Percentiles rank a stretch among this genome's conserved stretches.
Evolutionary conservation across 208 protist species (phyloP).

Genomic region (Wallacemonas sp.): DNA sequence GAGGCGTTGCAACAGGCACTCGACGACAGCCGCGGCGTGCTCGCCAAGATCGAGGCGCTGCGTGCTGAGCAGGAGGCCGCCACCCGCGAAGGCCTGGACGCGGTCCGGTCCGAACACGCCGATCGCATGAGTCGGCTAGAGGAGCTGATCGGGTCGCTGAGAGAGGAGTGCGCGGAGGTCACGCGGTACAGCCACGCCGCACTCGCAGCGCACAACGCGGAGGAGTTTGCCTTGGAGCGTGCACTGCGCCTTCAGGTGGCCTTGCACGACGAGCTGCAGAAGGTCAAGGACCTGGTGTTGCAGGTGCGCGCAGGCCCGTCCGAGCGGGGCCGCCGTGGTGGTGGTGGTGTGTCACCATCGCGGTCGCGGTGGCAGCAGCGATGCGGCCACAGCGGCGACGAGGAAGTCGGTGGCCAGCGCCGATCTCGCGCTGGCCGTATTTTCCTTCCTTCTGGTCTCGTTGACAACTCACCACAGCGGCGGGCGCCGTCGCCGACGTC

Average conservation of each 20-base stretch:
- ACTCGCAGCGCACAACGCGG: neutral
- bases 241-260: constrained; percentile 24
- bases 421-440: constrained; percentile 9
- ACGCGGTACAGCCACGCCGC: neutral
- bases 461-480: constrained; percentile 17
- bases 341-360: too few relatives aligned
- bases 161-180: constrained; percentile 3
- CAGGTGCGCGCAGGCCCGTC: neutral
- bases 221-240: constrained; percentile 4
- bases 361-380: neutral
- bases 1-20: constrained; percentile 35
- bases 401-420: neutral
- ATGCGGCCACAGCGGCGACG: neutral
- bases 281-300: constrained; percentile 31
- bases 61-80: constrained; percentile 7
- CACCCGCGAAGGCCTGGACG: constrained; percentile 1
- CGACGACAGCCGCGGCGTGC: neutral
- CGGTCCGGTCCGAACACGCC: neutral
- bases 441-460: constrained; percentile 28
- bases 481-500: constrained; percentile 25
- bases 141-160: constrained; percentile 9
- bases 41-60: constrained; percentile 17
- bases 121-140: neutral
- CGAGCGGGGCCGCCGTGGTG: neutral
- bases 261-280: constrained; percentile 26